Evolutionary conservation across 768 basidiomycete species (phyloP), one percentile per base, ranked within the genome.

Genomic region (Xerocomellus chrysenteron): DNA sequence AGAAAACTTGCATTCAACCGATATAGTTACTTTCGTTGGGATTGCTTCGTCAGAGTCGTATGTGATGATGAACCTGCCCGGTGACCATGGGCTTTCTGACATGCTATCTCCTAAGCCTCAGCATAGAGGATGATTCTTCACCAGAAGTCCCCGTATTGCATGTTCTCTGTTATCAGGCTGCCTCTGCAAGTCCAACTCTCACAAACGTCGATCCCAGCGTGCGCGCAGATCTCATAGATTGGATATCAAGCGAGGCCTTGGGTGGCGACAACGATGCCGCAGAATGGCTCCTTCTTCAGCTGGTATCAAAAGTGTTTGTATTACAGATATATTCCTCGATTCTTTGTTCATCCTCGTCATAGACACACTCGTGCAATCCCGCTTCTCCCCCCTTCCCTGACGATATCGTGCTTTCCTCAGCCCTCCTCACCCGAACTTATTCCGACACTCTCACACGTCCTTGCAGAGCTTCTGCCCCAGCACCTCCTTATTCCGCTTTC

Each of bases 191-290:
- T 11, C 24, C 35, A 24, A 32, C 21, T 19, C 46, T 56, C 56
- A 24, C 51, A 59, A 43, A 50, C 54, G 19, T 61, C 50, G 46
- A 56, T 48, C 19, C 53, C 37, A 51, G 59, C 14, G 55, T 83
- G 16, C 77, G 87, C 37, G 65, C 77, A 9, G 80, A 85, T 44
- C 74, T 94, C 17, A 76, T 92, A 39, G 58, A 73, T 0, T 94
- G 92, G 92, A 81, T 94, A 47, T 87, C 90, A 1, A 71, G 78
- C 24, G 83, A 88, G 64, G 83, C 78, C 12, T 76, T 93, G 5
- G 87, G 78, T 0, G 86, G 88, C 5, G 91, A 94, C 64, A 68
- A 63, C 32, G 75, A 82, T 21, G 85, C 85, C 2, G 89, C 90
- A 24, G 86, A 92, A 71, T 92, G 87, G 87, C 75, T 89, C 8